Evolutionary conservation across 805 yeast species (phyloP), one percentile per base, ranked within the genome.

Genomic region (Henningerozyma blattae): DNA sequence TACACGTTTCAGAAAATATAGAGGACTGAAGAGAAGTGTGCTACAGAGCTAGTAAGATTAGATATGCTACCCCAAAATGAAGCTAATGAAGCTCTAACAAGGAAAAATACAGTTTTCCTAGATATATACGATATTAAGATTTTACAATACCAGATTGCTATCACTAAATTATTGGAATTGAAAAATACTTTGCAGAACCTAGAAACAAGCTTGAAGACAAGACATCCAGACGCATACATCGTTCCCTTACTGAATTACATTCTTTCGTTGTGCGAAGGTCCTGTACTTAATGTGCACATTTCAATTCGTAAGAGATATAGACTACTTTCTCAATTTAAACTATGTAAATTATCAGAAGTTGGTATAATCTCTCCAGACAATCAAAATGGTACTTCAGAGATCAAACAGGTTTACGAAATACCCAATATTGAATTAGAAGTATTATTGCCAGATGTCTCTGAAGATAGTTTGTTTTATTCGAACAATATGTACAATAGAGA

Each of bases 131-230:
- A 77, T 42, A 71, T 75, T 12, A 67, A 68, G 39, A 61, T 74
- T 16, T 52, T 77, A 3, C 82, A 78, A 48, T 78, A 69, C 50
- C 67, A 65, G 35, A 72, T 72, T 44, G 70, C 75, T 8, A 56
- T 68, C 3, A 48, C 55, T 36, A 75, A 75, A 46, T 45, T 75
- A 18, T 58, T 58, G 25, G 52, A 54, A 22, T 49, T 68, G 30
- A 38, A 56, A 3, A 50, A 60, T 14, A 48, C 61, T 17, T 43
- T 68, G n/a, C 51, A 43, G 17, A 32, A 47, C 1, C 39, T 66
- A 19, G 44, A 47, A 27, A 45, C 43, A 17, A 46, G 42, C 28
- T 37, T 54, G 24, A 44, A 46, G 18, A 42, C 43, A 6, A 37
- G n/a, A 5, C 27, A 54, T 12, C 39, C 44, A 4, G 36, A 46